Evolutionary conservation across 140 eudicot genomes (phyloP).

Genomic region (Ambrosia hybrid): DNA sequence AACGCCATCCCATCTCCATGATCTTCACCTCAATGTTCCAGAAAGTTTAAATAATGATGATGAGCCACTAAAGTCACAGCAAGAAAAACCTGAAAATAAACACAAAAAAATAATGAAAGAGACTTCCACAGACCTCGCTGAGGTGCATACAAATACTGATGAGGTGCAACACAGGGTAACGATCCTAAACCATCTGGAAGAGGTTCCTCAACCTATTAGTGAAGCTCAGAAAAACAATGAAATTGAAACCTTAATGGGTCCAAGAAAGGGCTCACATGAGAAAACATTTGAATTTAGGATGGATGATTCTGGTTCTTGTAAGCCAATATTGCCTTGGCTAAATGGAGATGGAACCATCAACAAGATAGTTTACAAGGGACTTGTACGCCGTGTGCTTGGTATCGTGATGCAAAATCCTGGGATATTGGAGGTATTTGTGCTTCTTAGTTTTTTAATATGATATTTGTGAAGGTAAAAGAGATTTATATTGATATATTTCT

Average conservation of each 20-base stretch:
- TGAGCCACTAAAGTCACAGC: constrained; percentile 26
- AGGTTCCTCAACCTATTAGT: constrained; percentile 36
- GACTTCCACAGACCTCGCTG: constrained; percentile 12
- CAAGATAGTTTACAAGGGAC: constrained; percentile 74
- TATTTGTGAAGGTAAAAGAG: neutral
- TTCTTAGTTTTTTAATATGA: neutral
- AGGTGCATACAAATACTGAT: constrained; percentile 22
- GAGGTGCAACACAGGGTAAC: constrained; percentile 79
- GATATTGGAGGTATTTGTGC: constrained; percentile 43
- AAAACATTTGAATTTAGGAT: constrained; percentile 23
- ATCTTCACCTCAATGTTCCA: constrained; percentile 24
- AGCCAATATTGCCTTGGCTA: constrained; percentile 90
- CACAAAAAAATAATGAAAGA: constrained; percentile 12
- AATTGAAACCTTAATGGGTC: constrained; percentile 27
- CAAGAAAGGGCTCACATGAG: constrained; percentile 25
- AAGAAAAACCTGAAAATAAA: constrained; percentile 24
- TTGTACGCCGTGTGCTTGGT: constrained; percentile 83
- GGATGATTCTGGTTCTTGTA: constrained; percentile 30
- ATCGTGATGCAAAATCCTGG: constrained; percentile 92
- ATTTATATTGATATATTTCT: neutral
- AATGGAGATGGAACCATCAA: constrained; percentile 92
- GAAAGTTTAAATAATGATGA: constrained; percentile 18
- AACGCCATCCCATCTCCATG: constrained; percentile 34
- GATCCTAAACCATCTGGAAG: constrained; percentile 67
- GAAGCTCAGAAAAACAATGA: constrained; percentile 27